Evolutionary conservation across 371 early-diverging fungal species (phyloP).

Genomic region (Phascolomyces articulosus): DNA sequence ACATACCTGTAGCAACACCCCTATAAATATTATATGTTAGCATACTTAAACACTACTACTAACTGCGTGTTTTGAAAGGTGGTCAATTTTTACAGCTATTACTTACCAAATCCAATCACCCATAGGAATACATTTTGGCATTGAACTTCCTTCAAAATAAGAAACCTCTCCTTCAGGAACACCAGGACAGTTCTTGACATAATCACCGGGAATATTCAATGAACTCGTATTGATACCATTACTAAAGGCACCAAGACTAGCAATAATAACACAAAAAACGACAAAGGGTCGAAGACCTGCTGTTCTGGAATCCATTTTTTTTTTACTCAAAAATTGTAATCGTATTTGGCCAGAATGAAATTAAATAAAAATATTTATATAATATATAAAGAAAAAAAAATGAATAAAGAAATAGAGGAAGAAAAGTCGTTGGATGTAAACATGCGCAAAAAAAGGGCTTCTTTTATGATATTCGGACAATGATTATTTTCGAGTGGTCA

Average conservation of each 20-base stretch:
- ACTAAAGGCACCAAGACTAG: slow-evolving; percentile 46
- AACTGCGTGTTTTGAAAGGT: neutral
- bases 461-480: neutral
- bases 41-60: too few species aligned
- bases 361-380: slow-evolving; percentile 7
- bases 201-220: slow-evolving; percentile 45
- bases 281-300: slow-evolving; percentile 33
- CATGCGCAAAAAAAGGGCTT: neutral
- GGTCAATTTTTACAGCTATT: neutral
- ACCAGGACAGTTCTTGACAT: slow-evolving; percentile 39
- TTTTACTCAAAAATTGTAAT: too few species aligned
- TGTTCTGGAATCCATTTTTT: slow-evolving; percentile 31
- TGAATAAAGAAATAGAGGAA: neutral
- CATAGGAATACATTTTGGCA: slow-evolving; percentile 53
- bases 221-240: slow-evolving; percentile 51
- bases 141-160: slow-evolving; percentile 37
- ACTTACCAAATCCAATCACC: slow-evolving; percentile 51
- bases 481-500: neutral
- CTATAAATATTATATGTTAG: slow-evolving; percentile 10
- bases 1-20: slow-evolving; percentile 71
- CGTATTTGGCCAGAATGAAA: neutral
- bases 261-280: slow-evolving; percentile 42
- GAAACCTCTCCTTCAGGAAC: slow-evolving; percentile 38
- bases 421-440: neutral
- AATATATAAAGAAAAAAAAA: slow-evolving; percentile 1